A percentile compares a stretch with the other conserved stretches of the same genome.
These are phyloP conservation scores for Leccinellum rugosiceps DNA, from an alignment of 768 basidiomycete species.

Conservation along the genomic window DNA sequence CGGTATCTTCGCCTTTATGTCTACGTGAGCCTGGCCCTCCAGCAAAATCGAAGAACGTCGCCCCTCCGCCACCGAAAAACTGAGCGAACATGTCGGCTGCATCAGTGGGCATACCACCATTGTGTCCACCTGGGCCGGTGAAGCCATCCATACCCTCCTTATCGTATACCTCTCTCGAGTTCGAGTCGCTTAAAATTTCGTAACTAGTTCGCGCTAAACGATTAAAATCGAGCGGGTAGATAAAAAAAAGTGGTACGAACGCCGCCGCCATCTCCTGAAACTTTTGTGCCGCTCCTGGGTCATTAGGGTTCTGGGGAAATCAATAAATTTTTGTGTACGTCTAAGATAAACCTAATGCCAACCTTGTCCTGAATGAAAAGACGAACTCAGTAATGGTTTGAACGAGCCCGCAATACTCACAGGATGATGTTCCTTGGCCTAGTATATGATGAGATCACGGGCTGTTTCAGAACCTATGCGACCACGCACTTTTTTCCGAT, in stretches of 20 bases:
- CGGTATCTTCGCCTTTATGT: constrained; percentile 67
- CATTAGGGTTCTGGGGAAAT: constrained; percentile 71
- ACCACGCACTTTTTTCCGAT: constrained; percentile 77
- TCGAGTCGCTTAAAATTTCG: constrained; percentile 72
- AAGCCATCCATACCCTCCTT: constrained; percentile 68
- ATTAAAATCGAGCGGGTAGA: constrained; percentile 3
- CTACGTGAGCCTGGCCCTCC: constrained; percentile 45
- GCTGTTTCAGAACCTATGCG: not conserved
- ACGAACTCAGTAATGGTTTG: not conserved
- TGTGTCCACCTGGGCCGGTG: constrained; percentile 43
- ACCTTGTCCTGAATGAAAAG: constrained; percentile 61
- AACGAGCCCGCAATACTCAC: constrained; percentile 40
- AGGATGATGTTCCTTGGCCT: constrained; percentile 89
- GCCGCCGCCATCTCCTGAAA: constrained; percentile 91
- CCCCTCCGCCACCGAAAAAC: constrained; percentile 57
- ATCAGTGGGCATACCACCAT: constrained; percentile 44
- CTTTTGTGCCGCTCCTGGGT: constrained; percentile 75
- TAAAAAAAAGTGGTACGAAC: constrained; percentile 42
- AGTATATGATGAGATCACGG: constrained; percentile 16
- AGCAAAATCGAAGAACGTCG: constrained; percentile 66
- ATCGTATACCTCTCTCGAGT: constrained; percentile 72
- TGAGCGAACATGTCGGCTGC: constrained; percentile 70
- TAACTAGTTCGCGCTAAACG: constrained; percentile 47
- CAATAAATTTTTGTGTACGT: not conserved
- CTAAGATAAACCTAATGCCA: constrained; percentile 9